Conservation (phyloP, 1,139 yeast genomes). For the Candida tetrigidarum region DNA sequence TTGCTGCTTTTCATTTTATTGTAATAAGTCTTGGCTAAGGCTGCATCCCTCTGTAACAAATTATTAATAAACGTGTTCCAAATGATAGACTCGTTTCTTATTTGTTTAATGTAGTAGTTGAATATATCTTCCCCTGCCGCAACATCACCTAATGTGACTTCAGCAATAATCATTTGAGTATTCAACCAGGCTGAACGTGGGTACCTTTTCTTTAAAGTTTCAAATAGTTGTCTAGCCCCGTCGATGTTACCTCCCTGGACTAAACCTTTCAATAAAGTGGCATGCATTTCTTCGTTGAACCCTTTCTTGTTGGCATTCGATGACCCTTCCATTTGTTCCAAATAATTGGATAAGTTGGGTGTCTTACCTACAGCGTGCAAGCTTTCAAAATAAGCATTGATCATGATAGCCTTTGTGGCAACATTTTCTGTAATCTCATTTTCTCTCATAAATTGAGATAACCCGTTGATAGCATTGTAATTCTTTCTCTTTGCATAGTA, state of each 20-base stretch:
- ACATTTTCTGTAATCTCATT: slow-evolving; percentile 59
- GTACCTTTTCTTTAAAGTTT: slow-evolving; percentile 36
- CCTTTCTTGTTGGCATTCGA: slow-evolving; percentile 37
- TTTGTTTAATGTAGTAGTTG: slow-evolving; percentile 38
- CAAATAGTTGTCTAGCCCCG: slow-evolving; percentile 58
- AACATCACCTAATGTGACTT: slow-evolving; percentile 53
- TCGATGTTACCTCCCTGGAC: slow-evolving; percentile 49
- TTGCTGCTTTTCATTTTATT: slow-evolving; percentile 25
- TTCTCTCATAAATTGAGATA: slow-evolving; percentile 40
- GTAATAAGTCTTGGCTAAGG: slow-evolving; percentile 47
- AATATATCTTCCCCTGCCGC: slow-evolving; percentile 54
- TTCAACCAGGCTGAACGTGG: slow-evolving; percentile 45
- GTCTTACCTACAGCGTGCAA: slow-evolving; percentile 46
- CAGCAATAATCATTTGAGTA: slow-evolving; percentile 63
- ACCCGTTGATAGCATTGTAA: slow-evolving; percentile 43
- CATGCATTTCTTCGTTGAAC: slow-evolving; percentile 54
- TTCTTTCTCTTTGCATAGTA: slow-evolving; percentile 35
- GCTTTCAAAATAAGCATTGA: slow-evolving; percentile 58
- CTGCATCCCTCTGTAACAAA: slow-evolving; percentile 38
- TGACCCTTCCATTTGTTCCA: slow-evolving; percentile 50
- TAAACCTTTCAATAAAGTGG: slow-evolving; percentile 62
- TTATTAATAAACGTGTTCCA: slow-evolving; percentile 68
- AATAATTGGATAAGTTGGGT: slow-evolving; percentile 46
- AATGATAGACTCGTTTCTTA: slow-evolving; percentile 42
- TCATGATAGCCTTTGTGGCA: slow-evolving; percentile 66